Evolutionary conservation across 495 filamentous ascomycete species (phyloP).

Genomic region (Parachaetomium inaequale): DNA sequence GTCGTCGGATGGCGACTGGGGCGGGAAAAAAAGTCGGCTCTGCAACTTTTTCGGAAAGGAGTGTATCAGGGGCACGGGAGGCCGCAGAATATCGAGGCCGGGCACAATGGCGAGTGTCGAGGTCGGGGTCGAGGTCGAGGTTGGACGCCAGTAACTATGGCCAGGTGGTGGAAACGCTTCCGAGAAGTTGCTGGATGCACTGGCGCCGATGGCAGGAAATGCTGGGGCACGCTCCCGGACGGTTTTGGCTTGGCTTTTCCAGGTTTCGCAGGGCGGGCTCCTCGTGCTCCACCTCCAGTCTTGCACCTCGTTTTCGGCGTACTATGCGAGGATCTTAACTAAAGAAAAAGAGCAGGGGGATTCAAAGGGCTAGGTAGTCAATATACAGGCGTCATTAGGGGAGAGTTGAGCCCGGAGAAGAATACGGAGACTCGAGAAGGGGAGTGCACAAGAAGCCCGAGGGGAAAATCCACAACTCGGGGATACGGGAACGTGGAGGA

Average conservation of each 20-base stretch:
- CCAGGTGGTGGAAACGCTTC: neutral
- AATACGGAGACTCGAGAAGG: neutral
- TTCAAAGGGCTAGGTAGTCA: slow-evolving; percentile 19
- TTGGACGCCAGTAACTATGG: neutral
- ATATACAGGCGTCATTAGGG: slow-evolving; percentile 37
- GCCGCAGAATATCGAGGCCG: neutral
- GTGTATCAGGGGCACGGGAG: slow-evolving; percentile 1
- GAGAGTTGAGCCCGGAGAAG: slow-evolving; percentile 31
- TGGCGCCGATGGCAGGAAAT: slow-evolving; percentile 4
- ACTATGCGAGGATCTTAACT: neutral
- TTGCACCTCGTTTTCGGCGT: neutral
- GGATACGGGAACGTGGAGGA: slow-evolving; percentile 13
- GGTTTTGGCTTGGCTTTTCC: slow-evolving; percentile 14
- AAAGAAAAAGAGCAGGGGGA: slow-evolving; percentile 14
- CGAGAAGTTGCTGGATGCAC: slow-evolving; percentile 6
- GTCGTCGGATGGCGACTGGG: slow-evolving; percentile 6
- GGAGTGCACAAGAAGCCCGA: neutral
- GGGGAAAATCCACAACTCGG: neutral
- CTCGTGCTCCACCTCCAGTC: neutral
- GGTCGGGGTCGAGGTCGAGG: neutral
- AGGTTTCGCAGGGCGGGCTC: neutral
- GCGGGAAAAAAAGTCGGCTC: slow-evolving; percentile 14
- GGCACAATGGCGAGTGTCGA: neutral
- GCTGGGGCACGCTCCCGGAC: slow-evolving; percentile 1
- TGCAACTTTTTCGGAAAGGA: slow-evolving; percentile 10